These are phyloP conservation scores for Trichoderma sp. DNA, from an alignment of 2,329 filamentous ascomycete species.

Conservation along the genomic window DNA sequence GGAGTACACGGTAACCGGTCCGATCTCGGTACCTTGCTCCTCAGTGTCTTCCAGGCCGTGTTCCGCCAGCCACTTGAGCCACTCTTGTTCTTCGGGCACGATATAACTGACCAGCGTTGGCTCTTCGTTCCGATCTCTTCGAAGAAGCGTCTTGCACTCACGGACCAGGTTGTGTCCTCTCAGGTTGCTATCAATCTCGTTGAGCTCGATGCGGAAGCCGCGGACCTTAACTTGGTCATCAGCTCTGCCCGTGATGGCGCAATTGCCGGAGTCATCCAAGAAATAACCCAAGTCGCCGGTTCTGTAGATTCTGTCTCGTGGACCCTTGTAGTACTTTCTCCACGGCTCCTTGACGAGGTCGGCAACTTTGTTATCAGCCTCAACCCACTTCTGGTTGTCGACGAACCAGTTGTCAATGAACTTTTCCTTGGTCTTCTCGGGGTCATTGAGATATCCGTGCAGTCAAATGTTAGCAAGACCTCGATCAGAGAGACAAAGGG, in stretches of 20 bases:
- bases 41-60: constrained; percentile 57
- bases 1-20: constrained; percentile 46
- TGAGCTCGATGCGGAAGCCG: constrained; percentile 92
- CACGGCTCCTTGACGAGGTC: constrained; percentile 64
- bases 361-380: constrained; percentile 59
- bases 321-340: constrained; percentile 77
- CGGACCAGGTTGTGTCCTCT: constrained; percentile 73
- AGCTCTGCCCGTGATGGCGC: constrained; percentile 76
- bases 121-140: constrained; percentile 57
- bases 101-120: constrained; percentile 85
- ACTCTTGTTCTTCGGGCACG: constrained; percentile 75
- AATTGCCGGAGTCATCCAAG: constrained; percentile 61
- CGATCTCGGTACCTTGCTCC: constrained; percentile 54
- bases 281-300: constrained; percentile 85
- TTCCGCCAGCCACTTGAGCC: constrained; percentile 60
- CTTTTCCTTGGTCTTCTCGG: constrained; percentile 67
- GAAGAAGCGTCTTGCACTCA: constrained; percentile 83
- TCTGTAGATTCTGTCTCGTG: constrained; percentile 82
- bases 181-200: constrained; percentile 86
- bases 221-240: constrained; percentile 95
- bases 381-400: constrained; percentile 67
- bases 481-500: neutral
- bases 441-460: constrained; percentile 66
- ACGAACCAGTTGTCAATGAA: constrained; percentile 88
- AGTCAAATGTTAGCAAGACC: neutral